Evolutionary conservation across 805 yeast species (phyloP).

Genomic region (Candida tibetensis): DNA sequence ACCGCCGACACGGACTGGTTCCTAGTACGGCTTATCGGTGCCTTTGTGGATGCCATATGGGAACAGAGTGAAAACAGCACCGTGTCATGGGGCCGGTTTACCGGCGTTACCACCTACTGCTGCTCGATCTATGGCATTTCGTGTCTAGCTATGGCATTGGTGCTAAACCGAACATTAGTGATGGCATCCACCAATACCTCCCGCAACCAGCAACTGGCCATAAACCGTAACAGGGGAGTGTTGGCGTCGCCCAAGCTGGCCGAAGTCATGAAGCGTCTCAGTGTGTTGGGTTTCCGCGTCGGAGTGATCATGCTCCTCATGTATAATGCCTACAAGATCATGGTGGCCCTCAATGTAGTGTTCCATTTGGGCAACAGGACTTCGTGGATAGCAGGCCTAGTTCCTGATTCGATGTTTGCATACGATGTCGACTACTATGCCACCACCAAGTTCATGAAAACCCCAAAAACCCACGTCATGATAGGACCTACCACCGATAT

Average conservation of each 20-base stretch:
- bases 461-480: constrained; percentile 26
- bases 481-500: constrained; percentile 51
- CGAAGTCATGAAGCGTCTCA: constrained; percentile 17
- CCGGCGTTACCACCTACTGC: constrained; percentile 27
- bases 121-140: constrained; percentile 37
- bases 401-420: constrained; percentile 19
- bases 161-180: constrained; percentile 36
- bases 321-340: constrained; percentile 23
- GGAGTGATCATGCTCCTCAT: constrained; percentile 25
- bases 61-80: constrained; percentile 10
- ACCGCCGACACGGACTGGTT: too few relatives aligned
- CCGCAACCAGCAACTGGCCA: constrained; percentile 19
- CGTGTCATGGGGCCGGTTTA: constrained; percentile 16
- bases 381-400: neutral
- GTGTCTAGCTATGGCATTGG: constrained; percentile 37
- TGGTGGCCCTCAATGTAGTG: constrained; percentile 31
- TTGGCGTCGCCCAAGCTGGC: constrained; percentile 11
- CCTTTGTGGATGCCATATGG: constrained; percentile 10
- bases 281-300: constrained; percentile 26
- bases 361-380: constrained; percentile 14
- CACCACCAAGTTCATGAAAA: constrained; percentile 27
- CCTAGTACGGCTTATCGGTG: neutral
- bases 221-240: constrained; percentile 14
- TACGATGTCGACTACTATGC: constrained; percentile 22
- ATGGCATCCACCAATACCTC: constrained; percentile 36